These are phyloP conservation scores for Alternaria gaisen DNA, from an alignment of 2,329 filamentous ascomycete species.

Conservation along the genomic window DNA sequence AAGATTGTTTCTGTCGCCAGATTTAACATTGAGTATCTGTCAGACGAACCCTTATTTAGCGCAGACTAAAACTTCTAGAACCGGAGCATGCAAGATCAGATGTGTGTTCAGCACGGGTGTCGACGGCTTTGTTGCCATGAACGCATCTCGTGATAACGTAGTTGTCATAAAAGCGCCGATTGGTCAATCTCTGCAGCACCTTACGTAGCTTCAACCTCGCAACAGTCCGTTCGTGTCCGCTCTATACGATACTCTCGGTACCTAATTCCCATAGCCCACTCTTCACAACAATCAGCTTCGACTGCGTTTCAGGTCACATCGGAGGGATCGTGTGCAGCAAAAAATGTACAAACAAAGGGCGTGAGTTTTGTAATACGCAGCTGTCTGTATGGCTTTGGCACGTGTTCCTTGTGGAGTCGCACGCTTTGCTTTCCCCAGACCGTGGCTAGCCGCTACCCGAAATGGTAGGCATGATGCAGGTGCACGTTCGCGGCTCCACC, in stretches of 20 bases:
- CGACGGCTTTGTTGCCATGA: slow-evolving; percentile 34
- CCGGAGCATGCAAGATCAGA: not conserved
- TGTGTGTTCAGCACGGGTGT: slow-evolving; percentile 35
- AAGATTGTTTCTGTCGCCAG: not conserved
- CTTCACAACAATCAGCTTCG: not conserved
- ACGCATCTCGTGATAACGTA: slow-evolving; percentile 15
- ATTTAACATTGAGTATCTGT: not conserved
- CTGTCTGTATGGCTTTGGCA: slow-evolving; percentile 18
- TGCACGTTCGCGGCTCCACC: slow-evolving; percentile 28
- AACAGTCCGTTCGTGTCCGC: slow-evolving; percentile 1
- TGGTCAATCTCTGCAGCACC: slow-evolving; percentile 20
- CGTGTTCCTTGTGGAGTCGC: slow-evolving; percentile 24
- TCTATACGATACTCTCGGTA: not conserved
- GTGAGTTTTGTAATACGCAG: slow-evolving; percentile 8
- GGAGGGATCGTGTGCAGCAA: not conserved
- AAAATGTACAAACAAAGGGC: slow-evolving; percentile 18
- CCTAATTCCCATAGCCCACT: not conserved
- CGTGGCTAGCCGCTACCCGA: slow-evolving; percentile 46
- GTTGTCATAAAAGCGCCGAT: slow-evolving; percentile 27
- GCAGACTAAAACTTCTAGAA: not conserved
- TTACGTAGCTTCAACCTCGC: slow-evolving; percentile 31
- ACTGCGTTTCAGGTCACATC: not conserved
- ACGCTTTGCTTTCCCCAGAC: slow-evolving; percentile 35
- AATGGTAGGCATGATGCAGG: slow-evolving; percentile 30
- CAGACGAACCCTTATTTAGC: no score